Evolutionary conservation across 2,329 filamentous ascomycete genomes (phyloP).

Genomic region (Talaromyces sp.): DNA sequence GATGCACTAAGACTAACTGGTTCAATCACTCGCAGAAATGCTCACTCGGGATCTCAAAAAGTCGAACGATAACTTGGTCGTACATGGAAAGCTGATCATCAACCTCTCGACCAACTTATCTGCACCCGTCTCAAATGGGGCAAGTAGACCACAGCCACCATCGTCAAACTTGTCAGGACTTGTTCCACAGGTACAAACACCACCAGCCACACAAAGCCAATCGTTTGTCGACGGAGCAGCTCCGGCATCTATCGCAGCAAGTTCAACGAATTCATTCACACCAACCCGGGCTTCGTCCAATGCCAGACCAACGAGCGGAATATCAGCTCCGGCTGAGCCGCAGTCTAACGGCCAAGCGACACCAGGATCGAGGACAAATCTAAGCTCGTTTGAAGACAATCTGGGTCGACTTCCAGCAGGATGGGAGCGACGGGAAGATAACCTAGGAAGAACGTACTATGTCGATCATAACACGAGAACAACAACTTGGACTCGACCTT

Average conservation of each 20-base stretch:
- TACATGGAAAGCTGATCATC: slow-evolving; percentile 95
- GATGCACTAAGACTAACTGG: slow-evolving; percentile 25
- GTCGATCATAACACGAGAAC: slow-evolving; percentile 96
- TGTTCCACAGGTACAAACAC: slow-evolving; percentile 28
- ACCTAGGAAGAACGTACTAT: slow-evolving; percentile 92
- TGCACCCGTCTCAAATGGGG: slow-evolving; percentile 55
- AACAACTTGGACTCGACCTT: slow-evolving; percentile 91
- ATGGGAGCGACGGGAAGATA: slow-evolving; percentile 95
- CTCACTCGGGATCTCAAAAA: slow-evolving; percentile 95
- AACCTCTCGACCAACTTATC: slow-evolving; percentile 89
- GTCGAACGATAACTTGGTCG: slow-evolving; percentile 94
- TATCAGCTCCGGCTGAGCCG: slow-evolving; percentile 34
- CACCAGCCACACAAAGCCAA: slow-evolving; percentile 25
- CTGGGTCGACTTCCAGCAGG: slow-evolving; percentile 87
- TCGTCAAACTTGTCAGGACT: slow-evolving; percentile 36
- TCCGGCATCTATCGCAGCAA: slow-evolving; percentile 8
- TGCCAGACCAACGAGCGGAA: slow-evolving; percentile 36
- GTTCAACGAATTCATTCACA: slow-evolving; percentile 25
- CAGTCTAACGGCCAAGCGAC: slow-evolving; percentile 27
- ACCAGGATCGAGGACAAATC: slow-evolving; percentile 47
- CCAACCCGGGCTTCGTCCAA: slow-evolving; percentile 33
- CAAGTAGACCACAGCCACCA: slow-evolving; percentile 31
- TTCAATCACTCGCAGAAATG: slow-evolving; percentile 62
- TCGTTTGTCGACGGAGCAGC: slow-evolving; percentile 23
- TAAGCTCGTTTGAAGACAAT: slow-evolving; percentile 94